Conservation (phyloP, 2,329 filamentous ascomycete species). For the Teratosphaeria epicoccoides region DNA sequence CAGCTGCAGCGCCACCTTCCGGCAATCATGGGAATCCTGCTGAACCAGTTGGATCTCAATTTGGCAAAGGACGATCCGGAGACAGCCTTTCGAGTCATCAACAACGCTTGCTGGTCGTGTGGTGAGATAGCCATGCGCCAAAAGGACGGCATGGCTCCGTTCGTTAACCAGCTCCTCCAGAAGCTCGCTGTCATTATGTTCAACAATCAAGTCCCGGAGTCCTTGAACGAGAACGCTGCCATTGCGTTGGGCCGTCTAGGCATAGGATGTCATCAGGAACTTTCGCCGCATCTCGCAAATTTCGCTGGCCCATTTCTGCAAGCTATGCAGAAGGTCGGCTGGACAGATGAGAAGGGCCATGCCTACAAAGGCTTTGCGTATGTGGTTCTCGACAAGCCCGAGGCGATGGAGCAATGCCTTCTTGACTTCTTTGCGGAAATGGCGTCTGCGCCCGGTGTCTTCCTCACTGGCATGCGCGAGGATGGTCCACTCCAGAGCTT, state of each 20-base stretch:
- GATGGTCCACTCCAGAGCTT: slow-evolving; percentile 58
- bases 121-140: slow-evolving; percentile 84
- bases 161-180: slow-evolving; percentile 64
- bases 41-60: slow-evolving; percentile 70
- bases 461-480: slow-evolving; percentile 48
- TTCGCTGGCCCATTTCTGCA: slow-evolving; percentile 75
- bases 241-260: slow-evolving; percentile 85
- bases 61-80: slow-evolving; percentile 68
- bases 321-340: slow-evolving; percentile 72
- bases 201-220: slow-evolving; percentile 74
- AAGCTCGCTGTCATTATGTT: slow-evolving; percentile 72
- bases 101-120: slow-evolving; percentile 95
- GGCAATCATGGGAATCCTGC: slow-evolving; percentile 66
- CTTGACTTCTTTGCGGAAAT: slow-evolving; percentile 75
- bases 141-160: slow-evolving; percentile 61
- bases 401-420: slow-evolving; percentile 81
- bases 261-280: slow-evolving; percentile 60
- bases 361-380: slow-evolving; percentile 85
- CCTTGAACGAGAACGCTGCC: slow-evolving; percentile 85
- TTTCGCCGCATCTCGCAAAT: slow-evolving; percentile 67
- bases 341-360: slow-evolving; percentile 87
- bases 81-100: slow-evolving; percentile 80
- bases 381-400: slow-evolving; percentile 74
- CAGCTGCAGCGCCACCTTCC: slow-evolving; percentile 66
- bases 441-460: slow-evolving; percentile 54